A percentile compares a stretch with the other conserved stretches of the same genome.
Evolutionary conservation across 2,329 filamentous ascomycete genomes (phyloP).

Genomic region (Periconia sp.): DNA sequence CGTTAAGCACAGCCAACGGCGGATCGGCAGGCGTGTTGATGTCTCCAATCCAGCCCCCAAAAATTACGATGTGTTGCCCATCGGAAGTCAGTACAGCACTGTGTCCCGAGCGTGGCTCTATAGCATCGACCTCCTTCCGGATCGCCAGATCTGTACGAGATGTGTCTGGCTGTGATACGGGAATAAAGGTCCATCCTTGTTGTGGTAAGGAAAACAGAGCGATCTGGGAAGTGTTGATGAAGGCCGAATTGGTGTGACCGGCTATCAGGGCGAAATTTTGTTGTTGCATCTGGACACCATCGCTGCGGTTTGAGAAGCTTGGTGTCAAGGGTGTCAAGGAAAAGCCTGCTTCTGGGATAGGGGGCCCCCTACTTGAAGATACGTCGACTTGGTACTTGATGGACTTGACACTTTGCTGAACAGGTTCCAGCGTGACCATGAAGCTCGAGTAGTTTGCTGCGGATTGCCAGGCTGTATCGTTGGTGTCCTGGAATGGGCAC

Average conservation of each 20-base stretch:
- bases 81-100: conserved; percentile 80
- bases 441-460: conserved; percentile 76
- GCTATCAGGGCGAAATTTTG: conserved; percentile 80
- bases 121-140: conserved; percentile 46
- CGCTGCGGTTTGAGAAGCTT: conserved; percentile 67
- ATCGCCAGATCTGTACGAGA: conserved; percentile 60
- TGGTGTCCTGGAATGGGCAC: conserved; percentile 61
- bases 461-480: conserved; percentile 62
- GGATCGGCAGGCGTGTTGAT: conserved; percentile 74
- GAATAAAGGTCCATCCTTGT: conserved; percentile 81
- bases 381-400: conserved; percentile 51
- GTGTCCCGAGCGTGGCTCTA: conserved; percentile 87
- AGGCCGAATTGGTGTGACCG: conserved; percentile 79
- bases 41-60: conserved; percentile 93
- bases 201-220: conserved; percentile 86
- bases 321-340: conserved; percentile 73
- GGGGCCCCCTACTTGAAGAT: conserved; percentile 60
- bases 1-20: conserved; percentile 74
- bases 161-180: conserved; percentile 55
- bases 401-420: conserved; percentile 35
- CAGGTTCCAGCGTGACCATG: conserved; percentile 69
- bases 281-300: conserved; percentile 67
- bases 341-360: conserved; percentile 84
- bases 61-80: conserved; percentile 73
- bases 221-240: conserved; percentile 92